A percentile compares a stretch with the other conserved stretches of the same genome.
These are phyloP conservation scores for Rhynchospora pubera DNA, from an alignment of 176 grass and related monocot genomes.

Conservation along the genomic window DNA sequence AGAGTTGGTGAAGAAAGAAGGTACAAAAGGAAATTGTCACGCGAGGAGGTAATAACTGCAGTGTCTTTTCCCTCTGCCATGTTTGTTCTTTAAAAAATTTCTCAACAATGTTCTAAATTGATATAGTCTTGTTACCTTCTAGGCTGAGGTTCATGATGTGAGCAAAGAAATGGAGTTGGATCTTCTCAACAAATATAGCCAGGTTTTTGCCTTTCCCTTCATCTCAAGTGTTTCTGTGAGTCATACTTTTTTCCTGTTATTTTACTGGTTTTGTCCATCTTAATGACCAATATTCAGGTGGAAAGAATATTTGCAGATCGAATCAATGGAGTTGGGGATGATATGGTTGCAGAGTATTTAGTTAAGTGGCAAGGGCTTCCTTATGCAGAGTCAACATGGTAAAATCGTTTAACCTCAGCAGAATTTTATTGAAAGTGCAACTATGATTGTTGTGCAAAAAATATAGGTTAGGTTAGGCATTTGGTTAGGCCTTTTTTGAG, in stretches of 20 bases:
- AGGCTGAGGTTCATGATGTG: constrained; percentile 99
- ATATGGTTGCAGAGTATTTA: constrained; percentile 89
- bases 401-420: constrained; percentile 23
- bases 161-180: constrained; percentile 99
- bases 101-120: background rate
- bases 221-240: constrained; percentile 1
- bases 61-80: background rate
- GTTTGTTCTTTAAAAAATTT: background rate
- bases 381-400: constrained; percentile 99
- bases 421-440: constrained; percentile 1
- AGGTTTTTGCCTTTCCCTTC: constrained; percentile 50
- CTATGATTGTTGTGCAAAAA: background rate
- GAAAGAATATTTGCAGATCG: constrained; percentile 99
- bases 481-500: background rate
- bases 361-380: constrained; percentile 99
- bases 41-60: constrained; percentile 70
- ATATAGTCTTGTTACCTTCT: constrained; percentile 16
- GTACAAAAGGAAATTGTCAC: constrained; percentile 83
- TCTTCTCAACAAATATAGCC: constrained; percentile 96
- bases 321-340: constrained; percentile 65
- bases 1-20: constrained; percentile 78
- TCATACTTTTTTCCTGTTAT: constrained; percentile 14
- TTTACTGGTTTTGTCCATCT: constrained; percentile 13
- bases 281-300: constrained; percentile 62
- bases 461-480: background rate